Percentiles rank a stretch among this genome's conserved stretches.
These are phyloP conservation scores for Daldinia sp. DNA, from an alignment of 2,329 filamentous ascomycete genomes.

Conservation along the genomic window DNA sequence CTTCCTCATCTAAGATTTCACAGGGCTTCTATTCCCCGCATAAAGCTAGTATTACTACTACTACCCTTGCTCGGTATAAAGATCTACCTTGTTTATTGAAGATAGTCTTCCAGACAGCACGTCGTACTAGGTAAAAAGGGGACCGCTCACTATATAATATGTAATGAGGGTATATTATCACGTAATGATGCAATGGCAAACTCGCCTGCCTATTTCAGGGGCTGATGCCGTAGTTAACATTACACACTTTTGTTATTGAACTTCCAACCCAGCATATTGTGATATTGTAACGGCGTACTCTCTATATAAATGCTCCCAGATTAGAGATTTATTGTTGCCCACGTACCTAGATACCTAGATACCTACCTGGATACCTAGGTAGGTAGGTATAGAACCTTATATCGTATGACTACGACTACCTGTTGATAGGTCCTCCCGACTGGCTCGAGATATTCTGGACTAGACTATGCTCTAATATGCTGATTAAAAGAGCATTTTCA, in stretches of 20 bases:
- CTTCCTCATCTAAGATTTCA: constrained; percentile 22
- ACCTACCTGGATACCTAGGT: too few species aligned
- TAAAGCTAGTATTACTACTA: constrained; percentile 1
- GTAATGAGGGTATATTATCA: background rate
- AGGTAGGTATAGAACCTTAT: too few species aligned
- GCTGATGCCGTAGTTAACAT: background rate
- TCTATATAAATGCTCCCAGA: background rate
- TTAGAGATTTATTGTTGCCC: background rate
- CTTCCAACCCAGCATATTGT: background rate
- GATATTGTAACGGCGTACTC: background rate
- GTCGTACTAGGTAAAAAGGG: background rate
- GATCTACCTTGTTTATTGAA: constrained; percentile 31
- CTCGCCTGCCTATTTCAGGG: constrained; percentile 1
- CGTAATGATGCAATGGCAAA: background rate
- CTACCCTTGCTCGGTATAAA: constrained; percentile 14
- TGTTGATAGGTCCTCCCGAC: too few species aligned
- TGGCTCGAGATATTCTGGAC: too few species aligned
- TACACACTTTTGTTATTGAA: background rate
- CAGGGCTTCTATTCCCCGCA: constrained; percentile 17
- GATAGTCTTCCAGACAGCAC: constrained; percentile 3
- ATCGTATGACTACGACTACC: too few species aligned
- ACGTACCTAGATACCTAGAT: background rate
- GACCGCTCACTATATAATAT: background rate
- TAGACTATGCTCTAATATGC: too few species aligned
- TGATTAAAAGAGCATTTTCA: too few species aligned